These are phyloP conservation scores for Naganishia kalamii DNA, from an alignment of 768 basidiomycete genomes.

Conservation along the genomic window DNA sequence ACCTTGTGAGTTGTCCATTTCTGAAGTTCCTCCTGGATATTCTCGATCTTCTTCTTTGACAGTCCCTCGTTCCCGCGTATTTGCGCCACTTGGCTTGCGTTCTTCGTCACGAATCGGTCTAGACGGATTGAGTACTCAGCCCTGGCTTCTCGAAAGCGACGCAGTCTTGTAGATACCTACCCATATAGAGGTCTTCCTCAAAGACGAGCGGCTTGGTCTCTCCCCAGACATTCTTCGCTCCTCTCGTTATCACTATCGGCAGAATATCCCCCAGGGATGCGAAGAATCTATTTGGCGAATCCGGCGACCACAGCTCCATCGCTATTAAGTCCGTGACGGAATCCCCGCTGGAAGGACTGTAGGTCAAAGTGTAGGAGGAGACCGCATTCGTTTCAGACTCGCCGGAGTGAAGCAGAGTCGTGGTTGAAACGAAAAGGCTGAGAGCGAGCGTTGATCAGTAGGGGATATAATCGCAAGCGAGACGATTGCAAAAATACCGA, in stretches of 20 bases:
- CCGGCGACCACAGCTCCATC: neutral
- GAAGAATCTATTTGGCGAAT: constrained; percentile 11
- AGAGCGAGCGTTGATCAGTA: neutral
- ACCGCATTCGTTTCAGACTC: neutral
- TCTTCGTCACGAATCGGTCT: constrained; percentile 6
- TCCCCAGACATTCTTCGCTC: constrained; percentile 10
- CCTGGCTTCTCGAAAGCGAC: neutral
- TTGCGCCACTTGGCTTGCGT: constrained; percentile 9
- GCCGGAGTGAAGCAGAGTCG: neutral
- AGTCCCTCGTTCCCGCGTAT: constrained; percentile 5
- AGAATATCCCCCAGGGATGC: neutral
- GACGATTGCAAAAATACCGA: neutral
- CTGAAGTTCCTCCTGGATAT: neutral
- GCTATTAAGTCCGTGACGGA: neutral
- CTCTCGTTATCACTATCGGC: neutral
- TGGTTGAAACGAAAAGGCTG: neutral
- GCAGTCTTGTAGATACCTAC: neutral
- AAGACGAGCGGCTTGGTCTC: neutral
- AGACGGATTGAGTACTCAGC: neutral
- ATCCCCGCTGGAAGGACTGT: constrained; percentile 2
- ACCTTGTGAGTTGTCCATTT: constrained; percentile 7
- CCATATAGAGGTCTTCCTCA: constrained; percentile 11
- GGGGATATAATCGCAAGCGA: neutral
- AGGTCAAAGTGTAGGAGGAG: neutral
- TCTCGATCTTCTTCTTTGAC: constrained; percentile 5